phyloP scores from a whole-genome alignment of 305 asterid genomes.

The Rubia peregrina region DNA sequence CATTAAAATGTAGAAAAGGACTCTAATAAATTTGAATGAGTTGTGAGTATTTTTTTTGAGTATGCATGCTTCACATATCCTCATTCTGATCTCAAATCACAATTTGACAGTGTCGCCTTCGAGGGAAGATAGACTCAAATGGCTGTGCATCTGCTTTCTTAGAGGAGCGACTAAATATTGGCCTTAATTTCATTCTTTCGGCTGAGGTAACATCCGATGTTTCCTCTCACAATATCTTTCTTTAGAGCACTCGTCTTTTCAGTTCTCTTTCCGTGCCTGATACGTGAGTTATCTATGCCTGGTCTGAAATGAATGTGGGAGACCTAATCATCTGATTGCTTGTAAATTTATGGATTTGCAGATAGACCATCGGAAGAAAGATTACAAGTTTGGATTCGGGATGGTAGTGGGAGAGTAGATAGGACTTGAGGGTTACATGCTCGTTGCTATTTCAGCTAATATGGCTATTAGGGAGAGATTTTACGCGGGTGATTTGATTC shows the following conservation, averaged over 20 bases:
- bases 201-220: conserved; percentile 57
- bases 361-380: conserved; percentile 88
- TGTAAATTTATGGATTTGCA: conserved; percentile 28
- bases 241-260: background rate
- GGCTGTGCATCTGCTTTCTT: conserved; percentile 70
- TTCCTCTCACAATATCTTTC: background rate
- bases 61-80: background rate
- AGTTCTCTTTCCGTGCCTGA: background rate
- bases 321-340: background rate
- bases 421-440: background rate
- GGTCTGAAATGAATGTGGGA: background rate
- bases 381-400: conserved; percentile 91
- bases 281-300: background rate
- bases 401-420: conserved; percentile 80
- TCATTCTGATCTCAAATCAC: conserved; percentile 7
- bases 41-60: background rate
- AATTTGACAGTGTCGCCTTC: conserved; percentile 66
- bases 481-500: conserved; percentile 20
- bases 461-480: conserved; percentile 10
- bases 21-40: background rate
- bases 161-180: conserved; percentile 83
- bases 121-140: conserved; percentile 91
- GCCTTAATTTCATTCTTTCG: conserved; percentile 81
- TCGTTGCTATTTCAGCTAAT: conserved; percentile 1
- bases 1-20: background rate